Evolutionary conservation across 495 filamentous ascomycete species (phyloP).

Genomic region (Patellaria atrata): DNA sequence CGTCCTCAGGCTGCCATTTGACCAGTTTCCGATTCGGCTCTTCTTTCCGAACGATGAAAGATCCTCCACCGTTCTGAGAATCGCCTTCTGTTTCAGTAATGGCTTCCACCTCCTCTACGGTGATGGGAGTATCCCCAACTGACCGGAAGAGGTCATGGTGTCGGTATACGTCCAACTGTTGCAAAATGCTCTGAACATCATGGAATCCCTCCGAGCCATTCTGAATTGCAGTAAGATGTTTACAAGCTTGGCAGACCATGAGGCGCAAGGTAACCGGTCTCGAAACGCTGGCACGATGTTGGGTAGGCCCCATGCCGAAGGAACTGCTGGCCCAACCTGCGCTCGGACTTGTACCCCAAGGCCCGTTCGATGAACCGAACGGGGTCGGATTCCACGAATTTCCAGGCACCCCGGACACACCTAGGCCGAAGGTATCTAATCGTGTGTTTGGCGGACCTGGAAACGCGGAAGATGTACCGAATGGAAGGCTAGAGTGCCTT

Average conservation of each 20-base stretch:
- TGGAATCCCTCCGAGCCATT: conserved; percentile 42
- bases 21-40: conserved; percentile 38
- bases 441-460: too few species aligned
- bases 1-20: too few species aligned
- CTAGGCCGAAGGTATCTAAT: conserved; percentile 6
- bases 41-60: conserved; percentile 49
- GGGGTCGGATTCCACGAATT: too few species aligned
- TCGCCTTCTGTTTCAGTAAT: conserved; percentile 89
- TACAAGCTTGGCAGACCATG: conserved; percentile 45
- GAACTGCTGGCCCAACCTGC: conserved; percentile 35
- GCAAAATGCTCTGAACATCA: conserved; percentile 46
- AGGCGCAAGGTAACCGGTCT: conserved; percentile 44
- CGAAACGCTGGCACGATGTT: conserved; percentile 32
- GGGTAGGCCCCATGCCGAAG: conserved; percentile 33
- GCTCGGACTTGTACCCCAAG: conserved; percentile 2
- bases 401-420: too few species aligned
- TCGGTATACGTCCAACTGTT: conserved; percentile 46
- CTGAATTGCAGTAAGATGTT: conserved; percentile 33
- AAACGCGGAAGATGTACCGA: conserved; percentile 35
- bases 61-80: conserved; percentile 73
- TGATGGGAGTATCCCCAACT: conserved; percentile 41
- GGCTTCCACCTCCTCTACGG: conserved; percentile 61
- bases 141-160: conserved; percentile 49
- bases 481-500: conserved; percentile 17
- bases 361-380: too few species aligned